Conservation (phyloP, 805 yeast genomes). For the Nakazawaea holstii region DNA sequence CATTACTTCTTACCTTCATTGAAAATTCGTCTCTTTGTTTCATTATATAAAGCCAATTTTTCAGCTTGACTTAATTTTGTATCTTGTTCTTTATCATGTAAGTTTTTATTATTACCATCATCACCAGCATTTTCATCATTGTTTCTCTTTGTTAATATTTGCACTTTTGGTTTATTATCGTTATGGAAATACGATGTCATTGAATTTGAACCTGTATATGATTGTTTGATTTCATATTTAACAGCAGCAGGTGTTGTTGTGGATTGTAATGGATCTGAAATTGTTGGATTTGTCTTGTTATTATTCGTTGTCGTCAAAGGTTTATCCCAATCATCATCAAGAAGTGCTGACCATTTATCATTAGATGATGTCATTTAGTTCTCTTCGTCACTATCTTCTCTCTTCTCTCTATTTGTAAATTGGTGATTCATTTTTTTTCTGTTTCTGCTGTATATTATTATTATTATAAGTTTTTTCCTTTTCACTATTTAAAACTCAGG, state of each 20-base stretch:
- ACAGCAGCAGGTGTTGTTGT: no score
- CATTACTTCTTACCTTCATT: neutral
- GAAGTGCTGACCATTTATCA: constrained; percentile 6
- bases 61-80: neutral
- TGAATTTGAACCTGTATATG: neutral
- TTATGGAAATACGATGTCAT: constrained; percentile 2
- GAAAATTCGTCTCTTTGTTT: neutral
- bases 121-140: no score
- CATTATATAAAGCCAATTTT: neutral
- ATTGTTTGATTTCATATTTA: no score
- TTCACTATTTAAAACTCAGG: no score
- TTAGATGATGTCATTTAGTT: neutral
- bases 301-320: neutral
- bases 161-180: neutral
- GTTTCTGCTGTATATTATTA: no score
- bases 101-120: neutral
- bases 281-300: no score
- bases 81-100: neutral
- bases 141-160: no score
- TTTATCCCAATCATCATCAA: constrained; percentile 7
- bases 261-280: no score
- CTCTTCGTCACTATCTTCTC: no score
- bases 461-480: no score
- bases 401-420: neutral
- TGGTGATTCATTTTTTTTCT: no score